These are phyloP conservation scores for Evernia prunastri DNA, from an alignment of 495 filamentous ascomycete species.

Conservation along the genomic window DNA sequence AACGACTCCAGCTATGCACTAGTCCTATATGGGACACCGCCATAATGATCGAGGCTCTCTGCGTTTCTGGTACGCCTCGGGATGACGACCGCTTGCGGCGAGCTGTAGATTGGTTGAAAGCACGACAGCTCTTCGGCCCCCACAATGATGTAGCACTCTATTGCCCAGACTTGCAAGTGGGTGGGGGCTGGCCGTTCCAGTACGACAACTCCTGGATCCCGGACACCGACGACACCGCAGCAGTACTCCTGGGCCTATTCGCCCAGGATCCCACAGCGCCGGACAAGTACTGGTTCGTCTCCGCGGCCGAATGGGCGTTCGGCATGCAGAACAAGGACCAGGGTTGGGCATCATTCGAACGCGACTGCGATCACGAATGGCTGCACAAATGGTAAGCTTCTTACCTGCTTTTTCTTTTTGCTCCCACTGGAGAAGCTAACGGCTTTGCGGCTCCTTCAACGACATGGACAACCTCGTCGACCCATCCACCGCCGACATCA, in stretches of 20 bases:
- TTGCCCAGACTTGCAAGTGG: conserved; percentile 17
- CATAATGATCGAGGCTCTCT: conserved; percentile 33
- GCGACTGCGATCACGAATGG: conserved; percentile 34
- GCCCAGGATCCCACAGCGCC: conserved; percentile 13
- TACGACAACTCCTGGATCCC: conserved; percentile 36
- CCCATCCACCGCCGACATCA: conserved; percentile 34
- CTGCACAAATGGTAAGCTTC: conserved; percentile 39
- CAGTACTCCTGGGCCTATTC: conserved; percentile 29
- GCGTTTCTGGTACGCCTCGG: conserved; percentile 23
- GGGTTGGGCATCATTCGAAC: conserved; percentile 42
- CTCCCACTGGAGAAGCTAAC: too few relatives aligned
- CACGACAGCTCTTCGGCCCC: conserved; percentile 27
- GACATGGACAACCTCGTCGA: conserved; percentile 41
- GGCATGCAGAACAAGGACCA: conserved; percentile 44
- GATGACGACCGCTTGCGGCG: conserved; percentile 21
- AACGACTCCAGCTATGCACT: conserved; percentile 23
- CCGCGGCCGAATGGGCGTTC: conserved; percentile 34
- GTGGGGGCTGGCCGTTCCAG: conserved; percentile 33
- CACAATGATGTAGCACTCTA: conserved; percentile 35
- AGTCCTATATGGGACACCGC: conserved; percentile 36
- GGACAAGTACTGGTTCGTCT: neutral
- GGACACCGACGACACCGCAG: conserved; percentile 43
- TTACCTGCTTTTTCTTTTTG: too few relatives aligned
- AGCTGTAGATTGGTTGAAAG: conserved; percentile 28
- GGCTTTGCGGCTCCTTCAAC: conserved; percentile 39